Percentiles rank a stretch among this genome's conserved stretches.
phyloP scores from a whole-genome alignment of 2,329 filamentous ascomycete genomes.

The Aspergillus udagawae region DNA sequence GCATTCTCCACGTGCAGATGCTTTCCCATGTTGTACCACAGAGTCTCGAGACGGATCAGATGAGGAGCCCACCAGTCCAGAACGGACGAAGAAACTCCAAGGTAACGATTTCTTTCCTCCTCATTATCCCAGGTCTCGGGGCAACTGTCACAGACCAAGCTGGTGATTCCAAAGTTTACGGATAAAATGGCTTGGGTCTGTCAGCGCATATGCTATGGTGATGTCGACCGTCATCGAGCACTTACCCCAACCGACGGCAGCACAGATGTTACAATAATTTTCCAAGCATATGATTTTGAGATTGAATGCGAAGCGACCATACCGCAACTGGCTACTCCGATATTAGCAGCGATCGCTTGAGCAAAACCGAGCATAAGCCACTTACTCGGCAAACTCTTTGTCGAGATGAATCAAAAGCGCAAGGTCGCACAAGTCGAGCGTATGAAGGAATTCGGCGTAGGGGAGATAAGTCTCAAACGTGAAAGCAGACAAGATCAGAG shows the following conservation, averaged over 20 bases:
- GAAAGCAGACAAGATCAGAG: background rate
- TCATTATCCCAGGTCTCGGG: background rate
- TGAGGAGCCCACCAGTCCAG: background rate
- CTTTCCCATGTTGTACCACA: background rate
- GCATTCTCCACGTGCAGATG: background rate
- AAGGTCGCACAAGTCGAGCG: background rate
- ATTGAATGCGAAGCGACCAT: background rate
- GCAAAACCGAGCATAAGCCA: background rate
- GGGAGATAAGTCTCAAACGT: background rate
- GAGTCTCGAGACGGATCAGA: background rate
- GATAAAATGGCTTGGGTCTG: background rate
- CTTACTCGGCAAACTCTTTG: background rate
- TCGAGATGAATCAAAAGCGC: background rate
- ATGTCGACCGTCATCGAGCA: background rate
- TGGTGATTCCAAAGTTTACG: background rate
- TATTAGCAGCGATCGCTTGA: background rate
- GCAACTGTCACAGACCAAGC: background rate
- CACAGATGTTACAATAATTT: background rate
- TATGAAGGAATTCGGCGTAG: background rate
- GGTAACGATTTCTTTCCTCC: background rate
- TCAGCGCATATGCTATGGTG: background rate
- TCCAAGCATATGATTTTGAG: background rate
- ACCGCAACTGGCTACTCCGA: background rate
- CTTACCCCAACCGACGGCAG: background rate
- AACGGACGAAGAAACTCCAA: background rate